These are phyloP conservation scores for Viola odorata DNA, from an alignment of 345 rosid genomes.

Conservation along the genomic window DNA sequence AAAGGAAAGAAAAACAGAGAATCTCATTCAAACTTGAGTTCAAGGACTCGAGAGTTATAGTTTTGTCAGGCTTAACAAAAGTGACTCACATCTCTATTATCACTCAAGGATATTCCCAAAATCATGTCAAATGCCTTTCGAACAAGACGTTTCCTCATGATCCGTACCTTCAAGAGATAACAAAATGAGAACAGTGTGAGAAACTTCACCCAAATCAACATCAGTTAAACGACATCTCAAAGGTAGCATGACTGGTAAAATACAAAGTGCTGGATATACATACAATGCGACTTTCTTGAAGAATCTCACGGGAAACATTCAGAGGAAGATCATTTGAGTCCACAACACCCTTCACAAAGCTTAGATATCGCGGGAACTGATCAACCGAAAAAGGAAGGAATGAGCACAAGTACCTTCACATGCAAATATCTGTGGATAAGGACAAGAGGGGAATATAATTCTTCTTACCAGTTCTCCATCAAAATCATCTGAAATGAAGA, in stretches of 20 bases:
- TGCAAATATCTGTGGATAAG: not conserved
- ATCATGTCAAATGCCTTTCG: slow-evolving; percentile 95
- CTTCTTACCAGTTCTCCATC: slow-evolving; percentile 91
- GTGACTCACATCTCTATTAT: slow-evolving; percentile 66
- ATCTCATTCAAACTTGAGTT: not conserved
- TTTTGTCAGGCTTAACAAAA: not conserved
- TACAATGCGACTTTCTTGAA: slow-evolving; percentile 96
- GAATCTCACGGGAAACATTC: slow-evolving; percentile 95
- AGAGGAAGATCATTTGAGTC: slow-evolving; percentile 97
- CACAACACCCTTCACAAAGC: slow-evolving; percentile 97
- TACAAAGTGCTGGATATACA: slow-evolving; percentile 15
- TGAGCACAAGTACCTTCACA: not conserved
- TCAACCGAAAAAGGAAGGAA: slow-evolving; percentile 7
- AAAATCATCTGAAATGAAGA: slow-evolving; percentile 93
- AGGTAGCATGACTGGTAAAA: not conserved
- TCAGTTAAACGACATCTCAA: not conserved
- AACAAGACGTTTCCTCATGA: slow-evolving; percentile 89
- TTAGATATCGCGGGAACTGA: slow-evolving; percentile 90
- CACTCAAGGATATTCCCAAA: slow-evolving; percentile 83
- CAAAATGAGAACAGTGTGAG: slow-evolving; percentile 13
- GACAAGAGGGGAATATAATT: not conserved
- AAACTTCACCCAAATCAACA: not conserved
- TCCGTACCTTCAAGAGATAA: slow-evolving; percentile 55
- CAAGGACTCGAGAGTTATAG: not conserved
- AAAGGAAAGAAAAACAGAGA: not conserved